Percentiles rank a stretch among this genome's conserved stretches.
Evolutionary conservation across 164 flowering plant genomes (phyloP).

Genomic region (Liquidambar formosana): DNA sequence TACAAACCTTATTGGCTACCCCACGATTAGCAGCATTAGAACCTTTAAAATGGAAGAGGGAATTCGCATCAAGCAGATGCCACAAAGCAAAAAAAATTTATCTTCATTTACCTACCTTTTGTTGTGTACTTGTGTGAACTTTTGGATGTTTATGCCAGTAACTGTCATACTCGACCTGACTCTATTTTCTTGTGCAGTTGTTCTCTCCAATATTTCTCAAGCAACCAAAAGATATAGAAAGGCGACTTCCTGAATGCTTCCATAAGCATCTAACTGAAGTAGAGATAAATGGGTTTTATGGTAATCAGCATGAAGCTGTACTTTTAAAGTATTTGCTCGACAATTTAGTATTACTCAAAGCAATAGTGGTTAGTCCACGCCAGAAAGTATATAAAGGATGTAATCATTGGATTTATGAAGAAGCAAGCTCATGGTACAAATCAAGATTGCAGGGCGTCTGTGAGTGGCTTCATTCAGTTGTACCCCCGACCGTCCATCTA

Average conservation of each 20-base stretch:
- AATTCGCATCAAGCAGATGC: no score
- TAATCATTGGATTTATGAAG: background rate
- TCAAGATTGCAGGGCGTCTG: background rate
- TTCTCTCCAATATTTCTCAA: conserved; percentile 9
- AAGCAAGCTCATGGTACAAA: background rate
- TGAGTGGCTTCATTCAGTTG: conserved; percentile 5
- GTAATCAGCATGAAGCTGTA: conserved; percentile 14
- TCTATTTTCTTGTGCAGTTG: conserved; percentile 10
- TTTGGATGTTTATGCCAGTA: no score
- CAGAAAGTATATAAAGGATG: conserved; percentile 2
- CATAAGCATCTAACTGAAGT: conserved; percentile 9
- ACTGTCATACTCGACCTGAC: no score
- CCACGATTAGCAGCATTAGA: no score
- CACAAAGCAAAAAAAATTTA: no score
- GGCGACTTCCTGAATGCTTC: conserved; percentile 9
- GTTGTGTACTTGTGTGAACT: no score
- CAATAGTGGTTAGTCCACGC: conserved; percentile 1
- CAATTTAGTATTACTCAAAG: conserved; percentile 1
- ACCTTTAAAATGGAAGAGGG: no score
- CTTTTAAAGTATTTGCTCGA: conserved; percentile 5
- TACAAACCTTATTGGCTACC: no score
- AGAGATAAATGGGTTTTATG: conserved; percentile 16
- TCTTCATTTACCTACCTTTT: no score
- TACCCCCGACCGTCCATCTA: background rate
- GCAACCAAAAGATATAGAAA: conserved; percentile 3